Percentiles rank a stretch among this genome's conserved stretches.
These are phyloP conservation scores for Sphaerosporella brunnea DNA, from an alignment of 495 filamentous ascomycete genomes.

Conservation along the genomic window DNA sequence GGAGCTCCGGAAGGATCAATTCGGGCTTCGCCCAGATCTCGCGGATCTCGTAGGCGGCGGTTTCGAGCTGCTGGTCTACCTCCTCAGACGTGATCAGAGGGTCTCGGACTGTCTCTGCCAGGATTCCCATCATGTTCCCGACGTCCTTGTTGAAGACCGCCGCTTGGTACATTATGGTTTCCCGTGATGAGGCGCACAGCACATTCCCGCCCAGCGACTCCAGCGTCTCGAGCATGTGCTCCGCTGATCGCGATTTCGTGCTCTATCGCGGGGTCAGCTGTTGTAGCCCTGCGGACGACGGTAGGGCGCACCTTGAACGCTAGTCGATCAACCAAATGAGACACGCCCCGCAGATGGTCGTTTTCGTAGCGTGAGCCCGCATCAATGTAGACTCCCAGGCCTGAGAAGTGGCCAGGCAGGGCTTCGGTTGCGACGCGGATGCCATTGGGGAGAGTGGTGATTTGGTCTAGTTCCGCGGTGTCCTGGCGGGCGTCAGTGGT, in stretches of 20 bases:
- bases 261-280: conserved; percentile 31
- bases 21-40: conserved; percentile 98
- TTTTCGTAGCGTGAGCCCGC: conserved; percentile 92
- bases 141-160: conserved; percentile 94
- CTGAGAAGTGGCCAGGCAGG: conserved; percentile 85
- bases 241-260: conserved; percentile 50
- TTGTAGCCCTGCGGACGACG: background rate
- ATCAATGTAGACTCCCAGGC: conserved; percentile 90
- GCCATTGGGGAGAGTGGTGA: conserved; percentile 85
- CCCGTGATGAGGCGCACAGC: conserved; percentile 85
- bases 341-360: conserved; percentile 65
- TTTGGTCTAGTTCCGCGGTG: conserved; percentile 67
- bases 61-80: conserved; percentile 67
- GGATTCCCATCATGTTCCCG: conserved; percentile 58
- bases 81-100: conserved; percentile 82
- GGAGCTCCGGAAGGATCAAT: conserved; percentile 82
- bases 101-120: conserved; percentile 88
- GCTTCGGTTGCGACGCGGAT: conserved; percentile 89
- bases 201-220: conserved; percentile 86
- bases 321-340: conserved; percentile 87
- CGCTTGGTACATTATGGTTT: conserved; percentile 96
- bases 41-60: conserved; percentile 82
- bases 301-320: conserved; percentile 51
- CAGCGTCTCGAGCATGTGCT: conserved; percentile 71
- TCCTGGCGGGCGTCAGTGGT: conserved; percentile 40